These are phyloP conservation scores for Peronosclerospora sorghi DNA, from an alignment of 352 stramenopile genomes.

Conservation along the genomic window DNA sequence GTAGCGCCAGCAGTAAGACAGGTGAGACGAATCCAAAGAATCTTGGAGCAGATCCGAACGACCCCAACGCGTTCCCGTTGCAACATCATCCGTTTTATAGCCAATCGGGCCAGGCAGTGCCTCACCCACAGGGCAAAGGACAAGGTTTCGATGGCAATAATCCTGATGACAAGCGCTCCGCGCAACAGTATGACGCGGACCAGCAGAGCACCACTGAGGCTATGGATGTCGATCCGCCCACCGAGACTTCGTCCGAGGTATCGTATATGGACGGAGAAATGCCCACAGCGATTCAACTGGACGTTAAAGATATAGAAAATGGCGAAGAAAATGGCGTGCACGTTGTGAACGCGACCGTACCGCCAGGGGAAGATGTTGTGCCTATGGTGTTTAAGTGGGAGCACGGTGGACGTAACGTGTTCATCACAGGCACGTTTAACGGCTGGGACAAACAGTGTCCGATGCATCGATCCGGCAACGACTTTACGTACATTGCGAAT, in stretches of 20 bases:
- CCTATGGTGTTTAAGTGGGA: constrained; percentile 99
- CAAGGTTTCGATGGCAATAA: constrained; percentile 4
- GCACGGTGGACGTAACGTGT: constrained; percentile 92
- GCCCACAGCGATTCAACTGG: constrained; percentile 4
- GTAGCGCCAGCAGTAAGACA: constrained; percentile 75
- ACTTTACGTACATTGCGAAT: constrained; percentile 99
- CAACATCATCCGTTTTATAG: constrained; percentile 62
- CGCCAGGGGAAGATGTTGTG: constrained; percentile 29
- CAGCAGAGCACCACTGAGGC: constrained; percentile 26
- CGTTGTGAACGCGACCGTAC: constrained; percentile 3
- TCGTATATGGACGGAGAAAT: constrained; percentile 27
- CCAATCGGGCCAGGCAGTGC: constrained; percentile 12
- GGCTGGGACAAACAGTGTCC: constrained; percentile 97
- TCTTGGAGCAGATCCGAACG: constrained; percentile 46
- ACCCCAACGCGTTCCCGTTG: constrained; percentile 39
- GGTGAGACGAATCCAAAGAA: constrained; percentile 73
- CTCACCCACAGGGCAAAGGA: constrained; percentile 6
- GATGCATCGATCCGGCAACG: constrained; percentile 98
- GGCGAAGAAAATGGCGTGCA: constrained; percentile 23
- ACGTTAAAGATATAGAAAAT: constrained; percentile 17
- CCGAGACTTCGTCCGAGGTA: constrained; percentile 20
- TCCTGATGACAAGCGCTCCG: too few species aligned
- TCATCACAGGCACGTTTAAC: constrained; percentile 99
- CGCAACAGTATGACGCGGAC: constrained; percentile 10
- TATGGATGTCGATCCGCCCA: constrained; percentile 58